These are phyloP conservation scores for Pleurotus platypus DNA, from an alignment of 768 basidiomycete genomes.

Conservation along the genomic window DNA sequence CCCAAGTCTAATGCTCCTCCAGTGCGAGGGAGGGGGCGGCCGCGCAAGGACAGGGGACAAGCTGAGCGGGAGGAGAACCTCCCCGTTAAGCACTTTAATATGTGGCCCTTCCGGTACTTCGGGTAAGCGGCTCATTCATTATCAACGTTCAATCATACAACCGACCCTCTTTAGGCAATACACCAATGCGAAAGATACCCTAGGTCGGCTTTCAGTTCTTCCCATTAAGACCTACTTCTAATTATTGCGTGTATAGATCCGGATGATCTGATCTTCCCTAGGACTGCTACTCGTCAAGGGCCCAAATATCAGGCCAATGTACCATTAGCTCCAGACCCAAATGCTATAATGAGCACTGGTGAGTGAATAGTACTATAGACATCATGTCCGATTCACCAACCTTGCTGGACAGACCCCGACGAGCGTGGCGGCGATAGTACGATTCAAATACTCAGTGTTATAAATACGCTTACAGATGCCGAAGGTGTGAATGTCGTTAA, in stretches of 20 bases:
- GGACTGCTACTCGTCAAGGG: conserved; percentile 87
- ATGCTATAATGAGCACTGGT: conserved; percentile 37
- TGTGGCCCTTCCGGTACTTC: conserved; percentile 97
- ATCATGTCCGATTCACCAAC: neutral
- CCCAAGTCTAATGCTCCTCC: conserved; percentile 72
- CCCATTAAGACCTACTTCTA: conserved; percentile 13
- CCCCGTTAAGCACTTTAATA: conserved; percentile 80
- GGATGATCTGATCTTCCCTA: conserved; percentile 95
- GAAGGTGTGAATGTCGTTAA: conserved; percentile 49
- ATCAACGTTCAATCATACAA: conserved; percentile 5
- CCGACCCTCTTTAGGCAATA: conserved; percentile 55
- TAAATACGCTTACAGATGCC: conserved; percentile 60
- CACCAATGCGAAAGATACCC: conserved; percentile 88
- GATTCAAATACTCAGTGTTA: conserved; percentile 64
- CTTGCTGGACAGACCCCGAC: conserved; percentile 45
- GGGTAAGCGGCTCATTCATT: conserved; percentile 54
- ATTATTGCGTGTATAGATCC: conserved; percentile 54
- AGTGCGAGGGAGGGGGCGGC: conserved; percentile 68
- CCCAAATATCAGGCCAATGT: conserved; percentile 78
- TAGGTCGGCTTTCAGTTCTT: conserved; percentile 49
- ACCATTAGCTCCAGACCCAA: conserved; percentile 38
- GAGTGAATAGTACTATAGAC: neutral
- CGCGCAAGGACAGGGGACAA: conserved; percentile 68
- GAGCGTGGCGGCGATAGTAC: conserved; percentile 69
- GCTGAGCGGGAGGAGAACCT: conserved; percentile 77